Conservation (phyloP, 1,139 yeast species). For the Protomyces lactucae-debilis region DNA sequence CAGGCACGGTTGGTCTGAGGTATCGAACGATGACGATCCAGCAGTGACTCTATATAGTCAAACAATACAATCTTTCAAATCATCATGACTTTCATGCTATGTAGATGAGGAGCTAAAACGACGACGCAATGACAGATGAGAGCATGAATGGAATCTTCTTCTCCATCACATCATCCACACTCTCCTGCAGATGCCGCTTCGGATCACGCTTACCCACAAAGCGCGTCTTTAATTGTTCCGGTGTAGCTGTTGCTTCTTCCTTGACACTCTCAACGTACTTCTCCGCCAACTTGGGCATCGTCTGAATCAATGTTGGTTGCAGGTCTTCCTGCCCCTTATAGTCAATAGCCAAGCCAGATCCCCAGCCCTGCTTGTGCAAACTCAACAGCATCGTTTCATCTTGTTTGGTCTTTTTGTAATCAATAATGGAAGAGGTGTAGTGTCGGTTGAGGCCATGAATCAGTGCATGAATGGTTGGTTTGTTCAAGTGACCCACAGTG, state of each 20-base stretch:
- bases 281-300: conserved; percentile 85
- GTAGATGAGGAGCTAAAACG: background rate
- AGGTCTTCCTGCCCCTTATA: conserved; percentile 73
- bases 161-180: conserved; percentile 80
- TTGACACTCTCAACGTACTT: conserved; percentile 85
- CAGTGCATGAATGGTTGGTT: conserved; percentile 96
- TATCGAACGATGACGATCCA: background rate
- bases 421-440: conserved; percentile 90
- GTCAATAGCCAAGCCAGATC: conserved; percentile 80
- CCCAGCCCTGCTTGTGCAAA: conserved; percentile 95
- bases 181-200: conserved; percentile 88
- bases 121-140: conserved; percentile 83
- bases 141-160: conserved; percentile 82
- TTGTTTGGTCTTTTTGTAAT: conserved; percentile 84
- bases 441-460: conserved; percentile 97
- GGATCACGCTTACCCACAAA: conserved; percentile 99
- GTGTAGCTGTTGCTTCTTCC: conserved; percentile 84
- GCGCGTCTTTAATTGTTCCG: conserved; percentile 86
- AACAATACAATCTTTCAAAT: background rate
- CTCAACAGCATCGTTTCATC: conserved; percentile 94
- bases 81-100: background rate
- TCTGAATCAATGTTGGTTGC: conserved; percentile 66
- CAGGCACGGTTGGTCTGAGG: background rate
- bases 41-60: background rate
- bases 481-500: conserved; percentile 88